Evolutionary conservation across 2,329 filamentous ascomycete genomes (phyloP).

Genomic region (Emmonsiellopsis sp.): DNA sequence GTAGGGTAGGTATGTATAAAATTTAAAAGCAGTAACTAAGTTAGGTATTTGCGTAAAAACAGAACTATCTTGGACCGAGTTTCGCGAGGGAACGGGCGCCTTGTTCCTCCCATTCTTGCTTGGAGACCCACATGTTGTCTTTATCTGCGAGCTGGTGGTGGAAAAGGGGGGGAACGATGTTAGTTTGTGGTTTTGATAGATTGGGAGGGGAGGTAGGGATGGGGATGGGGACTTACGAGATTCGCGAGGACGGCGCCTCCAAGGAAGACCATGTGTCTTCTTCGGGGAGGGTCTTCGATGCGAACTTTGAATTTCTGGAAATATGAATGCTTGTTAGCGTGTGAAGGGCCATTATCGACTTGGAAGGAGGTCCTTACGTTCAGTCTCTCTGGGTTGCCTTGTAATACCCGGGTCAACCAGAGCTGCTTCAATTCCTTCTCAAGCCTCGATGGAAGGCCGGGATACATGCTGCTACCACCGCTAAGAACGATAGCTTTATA

Average conservation of each 20-base stretch:
- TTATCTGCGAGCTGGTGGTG: slow-evolving; percentile 76
- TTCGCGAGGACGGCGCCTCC: slow-evolving; percentile 94
- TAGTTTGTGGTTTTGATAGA: background rate
- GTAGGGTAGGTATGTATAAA: background rate
- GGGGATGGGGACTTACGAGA: slow-evolving; percentile 48
- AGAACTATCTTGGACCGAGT: slow-evolving; percentile 68
- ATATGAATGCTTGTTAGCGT: background rate
- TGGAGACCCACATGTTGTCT: slow-evolving; percentile 97
- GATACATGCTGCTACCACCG: slow-evolving; percentile 98
- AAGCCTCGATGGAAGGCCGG: slow-evolving; percentile 81
- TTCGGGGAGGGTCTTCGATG: slow-evolving; percentile 92
- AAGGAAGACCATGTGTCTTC: slow-evolving; percentile 98
- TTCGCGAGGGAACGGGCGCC: slow-evolving; percentile 79
- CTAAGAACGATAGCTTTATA: slow-evolving; percentile 98
- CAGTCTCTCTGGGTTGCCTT: slow-evolving; percentile 84
- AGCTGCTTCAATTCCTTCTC: slow-evolving; percentile 99
- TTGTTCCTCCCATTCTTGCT: slow-evolving; percentile 94
- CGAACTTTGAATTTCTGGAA: slow-evolving; percentile 92
- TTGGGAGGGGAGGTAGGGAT: background rate
- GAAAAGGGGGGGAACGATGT: slow-evolving; percentile 7
- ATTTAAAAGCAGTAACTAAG: background rate
- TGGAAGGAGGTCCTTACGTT: slow-evolving; percentile 41
- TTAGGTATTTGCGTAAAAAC: background rate
- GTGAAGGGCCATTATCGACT: background rate
- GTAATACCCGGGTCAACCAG: slow-evolving; percentile 86